Conservation (phyloP, 2,329 filamentous ascomycete genomes). For the Fusarium napiforme region DNA sequence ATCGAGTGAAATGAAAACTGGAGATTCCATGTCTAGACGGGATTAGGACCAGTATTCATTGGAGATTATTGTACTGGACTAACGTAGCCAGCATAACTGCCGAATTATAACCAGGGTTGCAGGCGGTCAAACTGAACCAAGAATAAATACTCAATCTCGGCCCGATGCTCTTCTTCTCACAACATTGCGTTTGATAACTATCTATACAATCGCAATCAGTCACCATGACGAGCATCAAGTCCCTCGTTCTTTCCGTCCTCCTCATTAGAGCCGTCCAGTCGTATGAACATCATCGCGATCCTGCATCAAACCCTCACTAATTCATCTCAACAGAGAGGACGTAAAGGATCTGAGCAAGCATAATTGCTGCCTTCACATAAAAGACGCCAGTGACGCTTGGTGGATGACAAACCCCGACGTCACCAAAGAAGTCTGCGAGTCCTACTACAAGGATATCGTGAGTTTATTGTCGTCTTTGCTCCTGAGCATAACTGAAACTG, state of each 20-base stretch:
- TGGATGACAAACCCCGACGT: not conserved
- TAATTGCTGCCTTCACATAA: not conserved
- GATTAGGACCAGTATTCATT: not conserved
- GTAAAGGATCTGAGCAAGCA: not conserved
- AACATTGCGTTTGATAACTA: no score
- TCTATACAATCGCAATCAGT: no score
- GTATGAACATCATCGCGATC: rapidly evolving
- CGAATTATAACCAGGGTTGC: not conserved
- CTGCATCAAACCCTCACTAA: rapidly evolving
- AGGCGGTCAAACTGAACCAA: not conserved
- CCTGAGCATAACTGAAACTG: not conserved
- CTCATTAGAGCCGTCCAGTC: not conserved
- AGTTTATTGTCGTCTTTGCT: rapidly evolving
- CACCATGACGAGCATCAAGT: not conserved
- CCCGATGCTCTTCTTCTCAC: no score
- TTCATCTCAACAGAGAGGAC: rapidly evolving
- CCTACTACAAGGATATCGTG: not conserved
- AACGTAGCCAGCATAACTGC: no score
- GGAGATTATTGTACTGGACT: no score
- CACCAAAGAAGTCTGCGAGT: not conserved
- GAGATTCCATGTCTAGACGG: no score
- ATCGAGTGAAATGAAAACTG: not conserved
- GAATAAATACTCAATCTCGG: no score
- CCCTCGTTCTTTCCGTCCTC: rapidly evolving
- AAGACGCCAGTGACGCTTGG: not conserved